Conservation (phyloP, 129 eudicot species). For the Calendula officinalis region DNA sequence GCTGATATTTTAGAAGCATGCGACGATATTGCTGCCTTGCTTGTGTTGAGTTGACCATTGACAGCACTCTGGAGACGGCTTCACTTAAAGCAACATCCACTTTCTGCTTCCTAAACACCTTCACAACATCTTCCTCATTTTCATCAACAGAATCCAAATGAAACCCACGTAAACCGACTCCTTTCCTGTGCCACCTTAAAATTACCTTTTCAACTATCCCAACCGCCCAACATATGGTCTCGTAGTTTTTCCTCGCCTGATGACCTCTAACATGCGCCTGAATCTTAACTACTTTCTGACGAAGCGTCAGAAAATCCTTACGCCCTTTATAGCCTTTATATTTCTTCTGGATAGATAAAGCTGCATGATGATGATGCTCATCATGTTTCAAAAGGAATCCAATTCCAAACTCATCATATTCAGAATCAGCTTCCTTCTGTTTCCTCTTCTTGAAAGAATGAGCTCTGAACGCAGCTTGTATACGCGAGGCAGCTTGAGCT, state of each 20-base stretch:
- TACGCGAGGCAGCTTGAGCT: constrained; percentile 95
- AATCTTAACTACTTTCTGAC: constrained; percentile 93
- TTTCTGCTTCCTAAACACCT: constrained; percentile 65
- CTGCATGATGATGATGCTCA: constrained; percentile 50
- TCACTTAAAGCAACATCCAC: constrained; percentile 74
- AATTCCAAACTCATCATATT: constrained; percentile 25
- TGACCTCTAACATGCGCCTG: constrained; percentile 99
- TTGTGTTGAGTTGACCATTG: constrained; percentile 69
- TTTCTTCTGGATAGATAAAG: constrained; percentile 85
- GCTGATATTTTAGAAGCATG: constrained; percentile 65
- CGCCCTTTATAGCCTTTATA: constrained; percentile 85
- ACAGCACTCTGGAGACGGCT: constrained; percentile 77
- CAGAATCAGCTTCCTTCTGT: constrained; percentile 43
- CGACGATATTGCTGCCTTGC: constrained; percentile 92
- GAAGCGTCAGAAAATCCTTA: constrained; percentile 68
- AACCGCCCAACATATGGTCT: constrained; percentile 86
- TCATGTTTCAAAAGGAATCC: constrained; percentile 47
- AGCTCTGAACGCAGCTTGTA: constrained; percentile 94
- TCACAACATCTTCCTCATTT: constrained; percentile 57
- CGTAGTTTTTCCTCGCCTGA: constrained; percentile 75
- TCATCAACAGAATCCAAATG: constrained; percentile 50
- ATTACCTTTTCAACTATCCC: constrained; percentile 76
- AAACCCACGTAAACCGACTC: constrained; percentile 83
- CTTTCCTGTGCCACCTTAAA: constrained; percentile 85
- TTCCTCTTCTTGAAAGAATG: constrained; percentile 87